Evolutionary conservation across 129 eudicot genomes (phyloP), one percentile per base, ranked within the genome.

Genomic region (Kitagawia praeruptora): DNA sequence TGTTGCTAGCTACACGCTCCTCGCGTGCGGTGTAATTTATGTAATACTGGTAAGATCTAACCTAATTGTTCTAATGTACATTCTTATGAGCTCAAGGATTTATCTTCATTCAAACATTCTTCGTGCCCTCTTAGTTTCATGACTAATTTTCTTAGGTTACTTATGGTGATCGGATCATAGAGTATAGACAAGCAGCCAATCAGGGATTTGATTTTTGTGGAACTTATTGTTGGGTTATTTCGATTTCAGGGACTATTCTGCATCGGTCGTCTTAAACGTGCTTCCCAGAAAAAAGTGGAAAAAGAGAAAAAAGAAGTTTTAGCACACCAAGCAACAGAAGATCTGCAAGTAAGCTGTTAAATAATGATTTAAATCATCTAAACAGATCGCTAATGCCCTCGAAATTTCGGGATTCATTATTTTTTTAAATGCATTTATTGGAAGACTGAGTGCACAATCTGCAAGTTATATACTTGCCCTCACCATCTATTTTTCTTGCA

Each of bases 11-110:
- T 95, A 90, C 86, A 53, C 81, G 81, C 97, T 95, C 66, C 92
- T 95, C 38, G 86, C 91, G 81, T 95, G 98, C 85, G 98, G 98
- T 79, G 67, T 80, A 53, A 83, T 95, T 81, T 95, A 95, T 79
- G 75, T 95, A 63, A 48, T 95, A 80, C 89, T 96, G 48, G 98
- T 95, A 89, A 87, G 98, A 82, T 69, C 71, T 58, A 37, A 27
- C 14, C 45, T 13, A 78, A 70, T 6, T 40, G 44, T 23, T 58
- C 40, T 34, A 48, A 51, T 14, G 27, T 19, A 21, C 44, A 5
- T 21, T 2, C 21, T 42, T 56, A 2, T 54, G 27, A 58, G 13
- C 27, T 25, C 19, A 16, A 46, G 31, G 34, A 64, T 10, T 46
- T 18, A 6, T 66, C 42, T 31, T 78, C 11, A 8, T 1, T 41